Percentiles rank a stretch among this genome's conserved stretches.
Evolutionary conservation across 2,329 filamentous ascomycete genomes (phyloP).

Genomic region (Achaetomium macrosporum): DNA sequence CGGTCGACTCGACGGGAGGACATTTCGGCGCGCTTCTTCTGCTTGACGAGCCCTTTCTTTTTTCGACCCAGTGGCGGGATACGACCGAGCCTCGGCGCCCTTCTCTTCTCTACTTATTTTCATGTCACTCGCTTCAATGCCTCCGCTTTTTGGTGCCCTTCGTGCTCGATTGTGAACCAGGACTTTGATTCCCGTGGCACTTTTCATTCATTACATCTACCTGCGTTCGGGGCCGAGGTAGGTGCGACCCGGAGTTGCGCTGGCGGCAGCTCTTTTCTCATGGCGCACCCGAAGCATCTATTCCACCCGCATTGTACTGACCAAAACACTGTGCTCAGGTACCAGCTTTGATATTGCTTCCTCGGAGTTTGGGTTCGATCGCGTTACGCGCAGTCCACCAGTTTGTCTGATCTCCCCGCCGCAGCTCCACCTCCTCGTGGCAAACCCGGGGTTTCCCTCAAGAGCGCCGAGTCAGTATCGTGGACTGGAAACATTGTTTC

Average conservation of each 20-base stretch:
- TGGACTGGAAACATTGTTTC: background rate
- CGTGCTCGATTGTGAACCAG: background rate
- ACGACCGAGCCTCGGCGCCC: background rate
- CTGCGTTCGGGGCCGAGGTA: background rate
- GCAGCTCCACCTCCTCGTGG: conserved; percentile 3
- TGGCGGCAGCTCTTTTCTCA: too few relatives aligned
- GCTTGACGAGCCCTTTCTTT: background rate
- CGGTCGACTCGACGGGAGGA: background rate
- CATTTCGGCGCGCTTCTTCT: background rate
- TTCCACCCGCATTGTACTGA: too few relatives aligned
- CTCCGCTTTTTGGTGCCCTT: background rate
- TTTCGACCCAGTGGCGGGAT: background rate
- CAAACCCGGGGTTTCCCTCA: background rate
- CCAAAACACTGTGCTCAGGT: too few relatives aligned
- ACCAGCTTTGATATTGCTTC: background rate
- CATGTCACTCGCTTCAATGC: background rate
- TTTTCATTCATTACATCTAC: background rate
- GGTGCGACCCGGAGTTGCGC: background rate
- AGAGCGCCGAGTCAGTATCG: background rate
- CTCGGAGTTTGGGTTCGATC: too few relatives aligned
- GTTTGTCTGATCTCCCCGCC: conserved; percentile 7
- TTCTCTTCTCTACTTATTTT: background rate
- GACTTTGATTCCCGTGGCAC: background rate
- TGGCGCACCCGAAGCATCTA: too few relatives aligned
- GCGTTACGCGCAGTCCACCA: too few relatives aligned